phyloP scores from a whole-genome alignment of 2,329 filamentous ascomycete genomes.

The Monosporascus sp. region DNA sequence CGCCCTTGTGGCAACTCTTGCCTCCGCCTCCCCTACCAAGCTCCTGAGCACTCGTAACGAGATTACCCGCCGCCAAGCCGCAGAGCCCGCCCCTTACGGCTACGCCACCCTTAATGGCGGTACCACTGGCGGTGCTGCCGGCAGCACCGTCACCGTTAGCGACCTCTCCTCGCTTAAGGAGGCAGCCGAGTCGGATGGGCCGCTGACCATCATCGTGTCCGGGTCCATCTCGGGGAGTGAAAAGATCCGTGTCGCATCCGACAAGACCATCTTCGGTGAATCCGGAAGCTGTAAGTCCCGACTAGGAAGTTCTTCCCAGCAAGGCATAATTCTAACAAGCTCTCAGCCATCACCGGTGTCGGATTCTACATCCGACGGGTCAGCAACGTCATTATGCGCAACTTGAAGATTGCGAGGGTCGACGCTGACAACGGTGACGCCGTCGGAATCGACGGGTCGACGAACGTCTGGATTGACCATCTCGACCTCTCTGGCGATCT shows the following conservation, averaged over 20 bases:
- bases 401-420: slow-evolving; percentile 48
- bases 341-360: slow-evolving; percentile 19
- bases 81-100: background rate
- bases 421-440: slow-evolving; percentile 43
- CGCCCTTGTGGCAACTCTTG: background rate
- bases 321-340: background rate
- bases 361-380: slow-evolving; percentile 42
- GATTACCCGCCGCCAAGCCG: background rate
- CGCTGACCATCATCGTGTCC: slow-evolving; percentile 45
- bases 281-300: background rate
- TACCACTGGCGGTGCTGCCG: slow-evolving; percentile 42
- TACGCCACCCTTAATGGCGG: slow-evolving; percentile 14
- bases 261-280: background rate
- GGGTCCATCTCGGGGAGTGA: slow-evolving; percentile 33
- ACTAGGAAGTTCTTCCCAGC: background rate
- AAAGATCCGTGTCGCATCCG: background rate
- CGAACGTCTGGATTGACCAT: slow-evolving; percentile 46
- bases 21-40: background rate
- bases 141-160: slow-evolving; percentile 39
- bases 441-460: slow-evolving; percentile 41
- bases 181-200: slow-evolving; percentile 33
- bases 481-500: slow-evolving; percentile 35
- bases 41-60: background rate
- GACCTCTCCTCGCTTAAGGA: slow-evolving; percentile 35
- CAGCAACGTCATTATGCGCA: slow-evolving; percentile 53